phyloP scores from a whole-genome alignment of 208 protist species.

The Trypanosoma grayi region DNA sequence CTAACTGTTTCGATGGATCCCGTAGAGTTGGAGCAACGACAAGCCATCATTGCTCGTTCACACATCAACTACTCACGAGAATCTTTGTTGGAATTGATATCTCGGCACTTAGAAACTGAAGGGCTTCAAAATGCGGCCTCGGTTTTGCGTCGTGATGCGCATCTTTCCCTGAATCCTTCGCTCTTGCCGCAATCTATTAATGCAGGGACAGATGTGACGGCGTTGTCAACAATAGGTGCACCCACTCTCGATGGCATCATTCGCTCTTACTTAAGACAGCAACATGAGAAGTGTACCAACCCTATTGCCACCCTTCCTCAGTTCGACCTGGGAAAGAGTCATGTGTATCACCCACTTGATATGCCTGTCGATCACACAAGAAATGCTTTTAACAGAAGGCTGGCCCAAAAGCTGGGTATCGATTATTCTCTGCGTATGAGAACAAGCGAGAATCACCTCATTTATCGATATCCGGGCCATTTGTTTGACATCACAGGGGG shows the following conservation, averaged over 20 bases:
- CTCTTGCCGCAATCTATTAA: constrained; percentile 7
- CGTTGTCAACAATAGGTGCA: constrained; percentile 18
- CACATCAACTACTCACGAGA: constrained; percentile 74
- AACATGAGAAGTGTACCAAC: constrained; percentile 76
- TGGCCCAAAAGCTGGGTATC: constrained; percentile 49
- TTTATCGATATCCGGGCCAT: constrained; percentile 74
- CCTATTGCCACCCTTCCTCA: constrained; percentile 87
- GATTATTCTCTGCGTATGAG: constrained; percentile 48
- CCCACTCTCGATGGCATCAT: constrained; percentile 59
- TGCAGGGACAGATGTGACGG: constrained; percentile 2
- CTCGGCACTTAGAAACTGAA: constrained; percentile 63
- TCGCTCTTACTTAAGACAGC: constrained; percentile 75
- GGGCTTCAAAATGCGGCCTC: constrained; percentile 48
- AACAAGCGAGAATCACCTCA: constrained; percentile 61
- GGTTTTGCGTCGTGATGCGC: constrained; percentile 46
- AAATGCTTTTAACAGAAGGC: constrained; percentile 64
- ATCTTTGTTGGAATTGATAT: constrained; percentile 75
- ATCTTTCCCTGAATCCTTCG: constrained; percentile 15
- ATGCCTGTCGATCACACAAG: constrained; percentile 59
- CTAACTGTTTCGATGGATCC: constrained; percentile 40
- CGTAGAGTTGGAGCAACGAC: constrained; percentile 68
- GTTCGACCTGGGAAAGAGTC: constrained; percentile 80
- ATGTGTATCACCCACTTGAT: constrained; percentile 66
- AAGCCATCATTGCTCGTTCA: constrained; percentile 68
- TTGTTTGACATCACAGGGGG: constrained; percentile 77